Conservation (phyloP, 2,329 filamentous ascomycete genomes). For the Beauveria sp. region DNA sequence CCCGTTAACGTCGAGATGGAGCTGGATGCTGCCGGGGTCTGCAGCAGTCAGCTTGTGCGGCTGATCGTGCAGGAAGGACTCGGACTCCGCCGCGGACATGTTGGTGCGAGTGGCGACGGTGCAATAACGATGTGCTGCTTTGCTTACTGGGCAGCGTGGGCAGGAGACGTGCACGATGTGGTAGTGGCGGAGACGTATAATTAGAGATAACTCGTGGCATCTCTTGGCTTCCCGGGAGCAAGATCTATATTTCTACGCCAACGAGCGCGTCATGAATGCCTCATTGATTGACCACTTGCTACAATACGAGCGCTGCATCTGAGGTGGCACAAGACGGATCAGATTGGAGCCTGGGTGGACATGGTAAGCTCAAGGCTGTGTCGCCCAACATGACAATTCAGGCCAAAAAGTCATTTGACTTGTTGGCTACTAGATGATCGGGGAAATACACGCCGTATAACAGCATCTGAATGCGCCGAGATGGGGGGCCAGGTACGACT, state of each 20-base stretch:
- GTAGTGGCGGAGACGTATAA: background rate
- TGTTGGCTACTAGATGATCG: background rate
- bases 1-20: conserved; percentile 5
- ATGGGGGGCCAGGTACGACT: too few relatives aligned
- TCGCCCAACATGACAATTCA: background rate
- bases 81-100: background rate
- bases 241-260: background rate
- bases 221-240: background rate
- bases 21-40: background rate
- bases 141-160: background rate
- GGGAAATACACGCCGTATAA: too few relatives aligned
- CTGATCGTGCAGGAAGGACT: background rate
- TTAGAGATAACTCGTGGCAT: background rate
- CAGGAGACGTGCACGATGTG: background rate
- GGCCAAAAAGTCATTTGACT: too few relatives aligned
- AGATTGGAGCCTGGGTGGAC: background rate
- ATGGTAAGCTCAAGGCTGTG: background rate
- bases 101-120: background rate
- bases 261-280: background rate
- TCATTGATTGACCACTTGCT: too few relatives aligned
- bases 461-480: too few relatives aligned
- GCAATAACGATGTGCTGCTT: background rate
- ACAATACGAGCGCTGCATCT: background rate
- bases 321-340: background rate
- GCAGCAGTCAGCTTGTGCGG: background rate